These are phyloP conservation scores for Pleurotus pulmonarius DNA, from an alignment of 768 basidiomycete species.

Conservation along the genomic window DNA sequence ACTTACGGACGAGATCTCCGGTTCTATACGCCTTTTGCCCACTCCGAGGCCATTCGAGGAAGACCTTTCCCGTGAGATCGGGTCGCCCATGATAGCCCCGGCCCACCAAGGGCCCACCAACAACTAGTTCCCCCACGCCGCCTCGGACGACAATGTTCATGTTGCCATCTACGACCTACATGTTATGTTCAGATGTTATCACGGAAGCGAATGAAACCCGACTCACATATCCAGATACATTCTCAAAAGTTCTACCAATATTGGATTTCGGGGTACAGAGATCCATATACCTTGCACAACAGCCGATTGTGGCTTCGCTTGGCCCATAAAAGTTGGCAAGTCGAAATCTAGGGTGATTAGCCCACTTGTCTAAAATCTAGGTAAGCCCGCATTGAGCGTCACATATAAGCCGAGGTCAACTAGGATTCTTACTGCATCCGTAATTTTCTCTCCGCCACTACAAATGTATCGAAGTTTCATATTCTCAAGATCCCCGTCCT, in stretches of 20 bases:
- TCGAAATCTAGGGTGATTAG: constrained; percentile 36
- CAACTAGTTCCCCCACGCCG: constrained; percentile 43
- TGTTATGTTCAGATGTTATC: constrained; percentile 13
- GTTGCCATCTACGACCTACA: constrained; percentile 38
- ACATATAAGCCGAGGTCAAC: neutral
- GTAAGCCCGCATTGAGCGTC: neutral
- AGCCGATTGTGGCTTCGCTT: constrained; percentile 51
- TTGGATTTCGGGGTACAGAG: constrained; percentile 35
- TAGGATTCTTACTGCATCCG: constrained; percentile 35
- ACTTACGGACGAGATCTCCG: constrained; percentile 42
- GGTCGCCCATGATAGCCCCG: constrained; percentile 44
- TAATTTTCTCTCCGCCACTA: constrained; percentile 52
- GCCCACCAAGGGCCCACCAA: constrained; percentile 46
- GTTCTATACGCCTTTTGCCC: constrained; percentile 44
- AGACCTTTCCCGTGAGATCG: constrained; percentile 40
- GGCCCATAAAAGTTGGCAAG: constrained; percentile 52
- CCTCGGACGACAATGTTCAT: constrained; percentile 41
- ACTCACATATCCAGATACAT: constrained; percentile 31
- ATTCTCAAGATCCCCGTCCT: constrained; percentile 15
- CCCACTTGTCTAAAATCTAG: constrained; percentile 44
- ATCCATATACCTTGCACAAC: constrained; percentile 41
- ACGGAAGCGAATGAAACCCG: neutral
- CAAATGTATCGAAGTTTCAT: constrained; percentile 39
- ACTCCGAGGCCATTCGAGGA: constrained; percentile 38
- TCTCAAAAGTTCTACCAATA: constrained; percentile 38